Conservation (phyloP, 257 asterid genomes). For the Catharanthus roseus region DNA sequence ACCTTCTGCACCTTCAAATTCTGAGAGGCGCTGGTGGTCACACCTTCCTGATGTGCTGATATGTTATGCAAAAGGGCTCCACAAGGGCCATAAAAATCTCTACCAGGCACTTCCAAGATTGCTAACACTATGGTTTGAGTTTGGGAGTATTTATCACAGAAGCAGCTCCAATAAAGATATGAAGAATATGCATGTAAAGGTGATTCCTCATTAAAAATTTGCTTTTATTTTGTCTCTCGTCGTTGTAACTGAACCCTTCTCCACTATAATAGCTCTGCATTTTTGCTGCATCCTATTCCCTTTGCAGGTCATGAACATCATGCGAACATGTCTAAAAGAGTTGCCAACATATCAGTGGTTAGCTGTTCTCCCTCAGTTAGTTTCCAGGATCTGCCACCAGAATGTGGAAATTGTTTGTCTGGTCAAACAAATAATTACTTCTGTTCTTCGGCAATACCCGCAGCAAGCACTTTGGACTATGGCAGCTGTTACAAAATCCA, state of each 20-base stretch:
- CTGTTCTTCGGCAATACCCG: conserved; percentile 80
- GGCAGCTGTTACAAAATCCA: conserved; percentile 97
- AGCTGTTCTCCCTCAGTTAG: conserved; percentile 91
- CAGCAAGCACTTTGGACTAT: conserved; percentile 99
- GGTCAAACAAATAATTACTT: conserved; percentile 78
- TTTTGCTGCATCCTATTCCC: neutral
- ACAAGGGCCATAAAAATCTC: conserved; percentile 91
- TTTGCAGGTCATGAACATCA: conserved; percentile 69
- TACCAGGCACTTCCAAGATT: conserved; percentile 96
- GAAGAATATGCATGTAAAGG: conserved; percentile 62
- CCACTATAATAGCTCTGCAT: conserved; percentile 15
- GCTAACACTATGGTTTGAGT: conserved; percentile 94
- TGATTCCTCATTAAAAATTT: conserved; percentile 27
- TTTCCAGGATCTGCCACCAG: conserved; percentile 98
- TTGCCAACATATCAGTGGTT: conserved; percentile 96
- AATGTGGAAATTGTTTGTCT: conserved; percentile 77
- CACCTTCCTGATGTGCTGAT: conserved; percentile 83
- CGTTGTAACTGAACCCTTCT: conserved; percentile 9
- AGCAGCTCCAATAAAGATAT: conserved; percentile 63
- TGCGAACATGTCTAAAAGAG: conserved; percentile 88
- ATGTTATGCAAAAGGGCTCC: conserved; percentile 90
- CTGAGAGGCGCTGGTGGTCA: conserved; percentile 82
- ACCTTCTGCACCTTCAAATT: conserved; percentile 45
- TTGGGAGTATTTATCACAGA: conserved; percentile 60
- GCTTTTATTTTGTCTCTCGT: neutral